A percentile compares a stretch with the other conserved stretches of the same genome.
Conservation (phyloP, 345 rosid species). For the Melaleuca quinquenervia region DNA sequence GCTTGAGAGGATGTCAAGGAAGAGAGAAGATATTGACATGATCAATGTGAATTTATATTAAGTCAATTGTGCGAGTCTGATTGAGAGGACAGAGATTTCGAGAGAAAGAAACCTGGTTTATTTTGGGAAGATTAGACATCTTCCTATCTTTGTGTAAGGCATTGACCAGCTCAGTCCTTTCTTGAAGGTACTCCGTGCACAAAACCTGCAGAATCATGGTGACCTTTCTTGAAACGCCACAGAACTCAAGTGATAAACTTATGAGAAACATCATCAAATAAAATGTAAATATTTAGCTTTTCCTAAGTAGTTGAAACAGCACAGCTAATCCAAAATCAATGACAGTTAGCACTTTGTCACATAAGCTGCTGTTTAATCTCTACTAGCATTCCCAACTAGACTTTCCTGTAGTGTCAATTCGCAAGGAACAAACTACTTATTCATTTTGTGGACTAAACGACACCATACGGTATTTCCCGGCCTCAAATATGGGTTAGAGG, state of each 20-base stretch:
- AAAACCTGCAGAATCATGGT: background rate
- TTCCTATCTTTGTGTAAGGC: slow-evolving; percentile 4
- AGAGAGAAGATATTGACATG: background rate
- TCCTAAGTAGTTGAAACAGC: background rate
- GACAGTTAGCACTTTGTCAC: background rate
- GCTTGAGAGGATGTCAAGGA: background rate
- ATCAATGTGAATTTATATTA: background rate
- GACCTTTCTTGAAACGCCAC: background rate
- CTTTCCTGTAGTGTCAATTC: background rate
- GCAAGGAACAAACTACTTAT: background rate
- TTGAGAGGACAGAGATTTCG: background rate
- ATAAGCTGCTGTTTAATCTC: background rate
- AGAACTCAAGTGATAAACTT: background rate
- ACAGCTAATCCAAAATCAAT: background rate
- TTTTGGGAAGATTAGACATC: slow-evolving; percentile 6
- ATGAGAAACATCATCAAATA: background rate
- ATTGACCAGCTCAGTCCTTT: slow-evolving; percentile 5
- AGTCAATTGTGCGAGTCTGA: background rate
- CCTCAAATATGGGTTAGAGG: background rate
- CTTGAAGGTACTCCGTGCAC: background rate
- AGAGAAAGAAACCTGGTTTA: slow-evolving; percentile 2
- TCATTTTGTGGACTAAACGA: background rate
- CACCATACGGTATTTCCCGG: background rate
- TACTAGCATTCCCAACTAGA: background rate
- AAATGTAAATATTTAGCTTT: background rate